Evolutionary conservation across 768 basidiomycete genomes (phyloP).

Genomic region (Pseudohyphozyma bogoriensis): DNA sequence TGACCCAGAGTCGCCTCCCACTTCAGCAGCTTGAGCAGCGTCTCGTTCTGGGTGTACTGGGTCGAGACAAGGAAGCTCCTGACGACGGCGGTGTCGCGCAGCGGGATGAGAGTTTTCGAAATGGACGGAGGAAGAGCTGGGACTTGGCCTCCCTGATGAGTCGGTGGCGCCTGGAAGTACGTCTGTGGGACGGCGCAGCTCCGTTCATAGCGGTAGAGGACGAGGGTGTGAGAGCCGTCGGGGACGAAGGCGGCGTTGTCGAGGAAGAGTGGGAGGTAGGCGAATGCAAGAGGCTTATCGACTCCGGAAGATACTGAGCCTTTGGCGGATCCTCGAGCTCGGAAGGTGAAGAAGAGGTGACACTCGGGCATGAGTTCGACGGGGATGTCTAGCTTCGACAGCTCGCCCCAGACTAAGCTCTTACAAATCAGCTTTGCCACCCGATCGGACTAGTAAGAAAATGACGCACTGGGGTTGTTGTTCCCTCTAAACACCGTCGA

Average conservation of each 20-base stretch:
- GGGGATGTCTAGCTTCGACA: constrained; percentile 76
- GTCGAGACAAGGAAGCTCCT: constrained; percentile 89
- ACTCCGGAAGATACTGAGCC: constrained; percentile 22
- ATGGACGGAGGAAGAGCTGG: constrained; percentile 45
- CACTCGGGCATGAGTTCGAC: constrained; percentile 57
- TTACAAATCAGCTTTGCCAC: too few relatives aligned
- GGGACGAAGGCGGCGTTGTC: constrained; percentile 67
- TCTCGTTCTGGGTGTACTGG: constrained; percentile 78
- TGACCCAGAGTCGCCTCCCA: constrained; percentile 61
- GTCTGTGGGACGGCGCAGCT: constrained; percentile 45
- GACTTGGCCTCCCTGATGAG: constrained; percentile 44
- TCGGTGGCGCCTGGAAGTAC: constrained; percentile 63
- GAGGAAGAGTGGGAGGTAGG: constrained; percentile 76
- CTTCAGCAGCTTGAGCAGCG: constrained; percentile 64
- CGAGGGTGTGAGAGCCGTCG: constrained; percentile 75
- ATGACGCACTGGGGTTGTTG: constrained; percentile 51
- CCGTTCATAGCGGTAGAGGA: constrained; percentile 68
- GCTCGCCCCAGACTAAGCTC: constrained; percentile 64
- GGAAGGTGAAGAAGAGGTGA: constrained; percentile 92
- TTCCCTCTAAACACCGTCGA: constrained; percentile 86
- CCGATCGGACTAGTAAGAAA: too few relatives aligned
- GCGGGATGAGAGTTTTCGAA: constrained; percentile 54
- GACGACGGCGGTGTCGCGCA: constrained; percentile 59
- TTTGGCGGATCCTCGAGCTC: constrained; percentile 48
- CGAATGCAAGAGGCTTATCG: constrained; percentile 68